These are phyloP conservation scores for Apiospora malaysiana DNA, from an alignment of 2,329 filamentous ascomycete species.

Conservation along the genomic window DNA sequence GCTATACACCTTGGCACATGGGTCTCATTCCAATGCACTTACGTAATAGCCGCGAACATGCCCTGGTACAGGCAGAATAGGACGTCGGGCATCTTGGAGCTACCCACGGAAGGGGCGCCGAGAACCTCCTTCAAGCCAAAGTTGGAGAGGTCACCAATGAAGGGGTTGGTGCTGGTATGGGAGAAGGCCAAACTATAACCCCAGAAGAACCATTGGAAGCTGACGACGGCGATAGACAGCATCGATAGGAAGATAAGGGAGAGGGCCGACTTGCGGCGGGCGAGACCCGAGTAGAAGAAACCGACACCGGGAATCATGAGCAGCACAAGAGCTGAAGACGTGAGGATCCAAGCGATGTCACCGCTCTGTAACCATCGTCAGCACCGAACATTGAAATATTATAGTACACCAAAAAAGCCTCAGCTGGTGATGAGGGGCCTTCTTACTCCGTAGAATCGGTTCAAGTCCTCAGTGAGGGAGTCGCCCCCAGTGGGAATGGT, in stretches of 20 bases:
- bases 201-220: conserved; percentile 97
- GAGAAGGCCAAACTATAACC: conserved; percentile 88
- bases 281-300: conserved; percentile 93
- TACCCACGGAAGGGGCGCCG: conserved; percentile 76
- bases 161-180: conserved; percentile 72
- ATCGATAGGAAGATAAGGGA: conserved; percentile 86
- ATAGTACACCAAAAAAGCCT: background rate
- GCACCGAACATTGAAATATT: background rate
- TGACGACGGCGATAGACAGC: conserved; percentile 78
- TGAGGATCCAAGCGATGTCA: conserved; percentile 82
- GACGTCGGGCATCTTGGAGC: conserved; percentile 75
- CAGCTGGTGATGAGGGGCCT: conserved; percentile 28
- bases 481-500: conserved; percentile 61
- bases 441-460: conserved; percentile 68
- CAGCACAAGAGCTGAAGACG: conserved; percentile 78
- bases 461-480: conserved; percentile 68
- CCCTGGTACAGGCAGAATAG: conserved; percentile 86
- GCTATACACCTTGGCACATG: background rate
- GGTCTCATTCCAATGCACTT: conserved; percentile 44
- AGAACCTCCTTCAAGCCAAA: conserved; percentile 82
- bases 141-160: conserved; percentile 80
- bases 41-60: conserved; percentile 91
- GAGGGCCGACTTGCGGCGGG: conserved; percentile 86
- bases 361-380: conserved; percentile 61
- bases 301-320: conserved; percentile 94